Percentiles rank a stretch among this genome's conserved stretches.
Evolutionary conservation across 1,284 basidiomycete species (phyloP).

Genomic region (Leccinum pachyderme): DNA sequence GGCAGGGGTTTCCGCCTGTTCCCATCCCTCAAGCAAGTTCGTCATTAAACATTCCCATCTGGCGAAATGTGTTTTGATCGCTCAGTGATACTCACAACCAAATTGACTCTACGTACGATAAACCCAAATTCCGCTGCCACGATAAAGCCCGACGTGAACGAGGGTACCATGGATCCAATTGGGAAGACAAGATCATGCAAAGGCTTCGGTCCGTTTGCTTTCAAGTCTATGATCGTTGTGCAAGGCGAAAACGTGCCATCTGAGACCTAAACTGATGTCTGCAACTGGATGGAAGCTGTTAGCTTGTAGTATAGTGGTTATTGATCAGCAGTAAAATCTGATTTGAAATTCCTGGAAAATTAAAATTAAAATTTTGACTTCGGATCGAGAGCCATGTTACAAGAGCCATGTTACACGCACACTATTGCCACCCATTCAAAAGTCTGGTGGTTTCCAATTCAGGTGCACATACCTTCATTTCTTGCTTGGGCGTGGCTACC

Average conservation of each 20-base stretch:
- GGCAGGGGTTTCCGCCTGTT: not conserved
- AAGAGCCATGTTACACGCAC: not conserved
- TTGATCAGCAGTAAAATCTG: too few species aligned
- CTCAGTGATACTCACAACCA: not conserved
- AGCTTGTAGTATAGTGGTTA: too few species aligned
- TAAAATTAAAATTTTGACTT: not conserved
- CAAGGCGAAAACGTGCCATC: not conserved
- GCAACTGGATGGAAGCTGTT: too few species aligned
- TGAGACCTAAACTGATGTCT: too few species aligned
- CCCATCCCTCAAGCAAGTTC: not conserved
- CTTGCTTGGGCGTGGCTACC: not conserved
- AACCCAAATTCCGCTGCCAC: not conserved
- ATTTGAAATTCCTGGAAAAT: too few species aligned
- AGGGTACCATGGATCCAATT: not conserved
- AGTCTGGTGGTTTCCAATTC: not conserved
- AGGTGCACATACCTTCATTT: not conserved
- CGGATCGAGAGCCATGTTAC: too few species aligned
- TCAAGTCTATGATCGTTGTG: not conserved
- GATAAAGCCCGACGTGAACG: not conserved
- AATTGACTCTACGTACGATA: not conserved
- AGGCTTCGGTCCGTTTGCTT: too few species aligned
- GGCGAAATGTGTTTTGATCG: not conserved
- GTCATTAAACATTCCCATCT: not conserved
- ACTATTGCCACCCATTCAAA: not conserved
- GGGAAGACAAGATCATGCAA: not conserved